Conservation (phyloP, 1,139 yeast genomes). For the Debaryomyces udenii region DNA sequence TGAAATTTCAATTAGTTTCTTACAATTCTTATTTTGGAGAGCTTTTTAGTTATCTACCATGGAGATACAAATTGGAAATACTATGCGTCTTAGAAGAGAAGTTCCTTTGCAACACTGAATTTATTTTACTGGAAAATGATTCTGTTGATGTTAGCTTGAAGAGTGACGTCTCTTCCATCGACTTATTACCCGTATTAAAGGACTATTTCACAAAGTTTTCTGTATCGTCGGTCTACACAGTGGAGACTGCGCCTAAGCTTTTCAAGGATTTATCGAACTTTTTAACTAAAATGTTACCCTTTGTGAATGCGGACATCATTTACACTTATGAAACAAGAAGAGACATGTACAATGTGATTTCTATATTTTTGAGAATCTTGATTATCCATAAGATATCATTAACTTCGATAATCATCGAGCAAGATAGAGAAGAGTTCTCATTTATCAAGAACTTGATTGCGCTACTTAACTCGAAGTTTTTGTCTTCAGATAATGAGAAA, state of each 20-base stretch:
- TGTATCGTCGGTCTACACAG: slow-evolving; percentile 27
- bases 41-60: slow-evolving; percentile 34
- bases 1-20: slow-evolving; percentile 42
- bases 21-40: slow-evolving; percentile 46
- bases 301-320: slow-evolving; percentile 16
- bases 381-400: slow-evolving; percentile 58
- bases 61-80: slow-evolving; percentile 33
- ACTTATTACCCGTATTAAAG: slow-evolving; percentile 34
- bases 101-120: slow-evolving; percentile 25
- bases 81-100: slow-evolving; percentile 33
- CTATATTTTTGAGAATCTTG: slow-evolving; percentile 57
- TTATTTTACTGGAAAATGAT: slow-evolving; percentile 10
- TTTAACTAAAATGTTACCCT: slow-evolving; percentile 21
- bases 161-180: slow-evolving; percentile 9
- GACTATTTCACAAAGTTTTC: slow-evolving; percentile 47
- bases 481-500: slow-evolving; percentile 46
- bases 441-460: slow-evolving; percentile 50
- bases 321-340: slow-evolving; percentile 11
- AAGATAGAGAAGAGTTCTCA: slow-evolving; percentile 35
- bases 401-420: slow-evolving; percentile 33
- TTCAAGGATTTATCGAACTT: slow-evolving; percentile 25
- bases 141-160: slow-evolving; percentile 14
- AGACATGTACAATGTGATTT: slow-evolving; percentile 25
- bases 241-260: slow-evolving; percentile 23
- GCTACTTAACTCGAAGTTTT: slow-evolving; percentile 46